Base-by-base conservation (phyloP, 345 rosid species). In the Mallotus nudiflorus region DNA sequence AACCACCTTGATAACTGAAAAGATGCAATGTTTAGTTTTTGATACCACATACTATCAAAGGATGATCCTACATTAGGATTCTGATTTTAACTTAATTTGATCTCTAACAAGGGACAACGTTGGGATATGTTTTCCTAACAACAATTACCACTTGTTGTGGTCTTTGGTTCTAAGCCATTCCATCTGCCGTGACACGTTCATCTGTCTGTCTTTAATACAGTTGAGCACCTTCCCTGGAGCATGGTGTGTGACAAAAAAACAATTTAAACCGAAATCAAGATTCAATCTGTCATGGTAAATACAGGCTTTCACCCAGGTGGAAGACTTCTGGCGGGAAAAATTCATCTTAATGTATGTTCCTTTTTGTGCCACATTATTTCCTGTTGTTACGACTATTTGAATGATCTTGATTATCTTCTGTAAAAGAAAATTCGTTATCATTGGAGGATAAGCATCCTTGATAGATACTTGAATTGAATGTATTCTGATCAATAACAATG, bases 191-290 rank as follows among this genome's bases (percentile, higher is more conserved):
- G 28, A 24, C n/a, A 20, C 16, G 22, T 28, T 61, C 1, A 31
- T 54, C 6, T 44, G 13, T 15, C n/a, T 31, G 67, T n/a, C 27
- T 66, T 33, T 62, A 59, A n/a, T 58, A 76, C 85, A 91, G 96
- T 81, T 90, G 75, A 94, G 98, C 83, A 84, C 87, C 37, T 94
- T 94, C 73, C 92, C 88, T n/a, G 87, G 74, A 44, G 57, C 83
- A 16, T 94, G 97, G 98, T 90, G 98, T 75, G 53, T 83, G 76
- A 90, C 84, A 55, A 90, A 78, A 88, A 90, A 88, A 83, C 87
- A 79, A 64, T 91, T 87, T 69, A 86, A 83, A 20, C 84, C 77
- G 52, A 91, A 83, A 77, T 79, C 90, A 25, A 84, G 88, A 67
- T 83, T 85, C 72, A 81, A 78, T 71, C 62, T 81, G 29, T 76